Base-by-base conservation (phyloP, 2,329 filamentous ascomycete species). In the Cercospora citrullina region DNA sequence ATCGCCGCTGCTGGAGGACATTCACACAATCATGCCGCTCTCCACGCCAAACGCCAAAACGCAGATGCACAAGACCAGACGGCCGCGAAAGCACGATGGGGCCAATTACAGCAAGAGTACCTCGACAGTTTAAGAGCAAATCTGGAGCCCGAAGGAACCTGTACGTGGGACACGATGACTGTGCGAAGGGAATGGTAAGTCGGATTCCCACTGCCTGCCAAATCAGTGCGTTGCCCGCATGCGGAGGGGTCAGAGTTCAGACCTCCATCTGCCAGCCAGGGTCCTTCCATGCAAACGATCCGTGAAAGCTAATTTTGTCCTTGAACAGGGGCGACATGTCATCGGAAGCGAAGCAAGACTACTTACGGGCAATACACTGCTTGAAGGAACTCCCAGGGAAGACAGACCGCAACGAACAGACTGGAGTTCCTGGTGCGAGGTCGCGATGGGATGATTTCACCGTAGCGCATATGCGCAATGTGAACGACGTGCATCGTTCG, bases 391-490 rank as follows among this genome's bases (percentile, higher is more conserved):
- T 55, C 10, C 72, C 71, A 5, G 26, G 61, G 4, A 42, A 66
- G 45, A 68, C 69, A n/a, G 53, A 63, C 12, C 45, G 18, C 2
- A 51, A 51, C 12, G 21, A 26, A 39, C 36, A 42, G 28, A 51
- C 48, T 8, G 66, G 64, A 8, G 66, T 63, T 45, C 71, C 72
- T 36, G 72, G 72, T 30, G 70, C 65, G 14, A 60, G 63, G 28
- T 64, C 51, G 9, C 67, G 72, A 10, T 72, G 66, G 61, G 71
- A 74, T 59, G 72, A 74, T n/a, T 72, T 71, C 26, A 65, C 64
- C 5, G 68, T 69, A n/a, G 69, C 60, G 12, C 69, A 71, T 53
- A 5, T 69, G 26, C 45, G 66, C 55, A 69, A 72, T 36, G 51
- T 51, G 1, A 14, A 26, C 4, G 28, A 21, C 18, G 55, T 73